phyloP scores from a whole-genome alignment of 192 early-diverging fungal species.

The Coemansia sp. region DNA sequence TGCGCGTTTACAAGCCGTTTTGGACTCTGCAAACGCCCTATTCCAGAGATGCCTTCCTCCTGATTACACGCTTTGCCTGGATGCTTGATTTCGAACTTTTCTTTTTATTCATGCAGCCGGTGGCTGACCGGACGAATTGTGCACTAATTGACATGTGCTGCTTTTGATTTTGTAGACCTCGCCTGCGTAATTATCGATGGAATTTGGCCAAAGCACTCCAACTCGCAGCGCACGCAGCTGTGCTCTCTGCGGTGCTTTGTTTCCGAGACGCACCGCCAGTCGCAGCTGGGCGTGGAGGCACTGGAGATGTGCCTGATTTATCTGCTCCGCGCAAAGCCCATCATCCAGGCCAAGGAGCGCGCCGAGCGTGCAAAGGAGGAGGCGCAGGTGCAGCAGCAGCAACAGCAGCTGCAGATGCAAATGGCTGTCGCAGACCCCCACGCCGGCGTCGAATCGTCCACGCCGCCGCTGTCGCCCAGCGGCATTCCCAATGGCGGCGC shows the following conservation, averaged over 20 bases:
- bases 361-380: slow-evolving; percentile 25
- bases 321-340: slow-evolving; percentile 47
- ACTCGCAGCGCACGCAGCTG: slow-evolving; percentile 47
- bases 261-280: slow-evolving; percentile 46
- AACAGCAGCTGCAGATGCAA: neutral
- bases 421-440: neutral
- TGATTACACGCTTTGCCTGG: neutral
- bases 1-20: too few relatives aligned
- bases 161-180: slow-evolving; percentile 25
- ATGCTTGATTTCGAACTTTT: slow-evolving; percentile 7
- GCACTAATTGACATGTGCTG: neutral
- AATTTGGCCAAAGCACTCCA: slow-evolving; percentile 53
- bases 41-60: too few relatives aligned
- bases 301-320: slow-evolving; percentile 53
- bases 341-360: slow-evolving; percentile 43
- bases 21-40: too few relatives aligned
- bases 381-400: slow-evolving; percentile 21
- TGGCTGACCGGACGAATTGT: neutral
- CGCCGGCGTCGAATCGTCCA: neutral
- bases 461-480: slow-evolving; percentile 36
- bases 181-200: slow-evolving; percentile 51
- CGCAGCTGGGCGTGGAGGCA: slow-evolving; percentile 34
- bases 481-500: slow-evolving; percentile 3
- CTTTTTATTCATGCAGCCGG: neutral
- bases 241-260: slow-evolving; percentile 54